Evolutionary conservation across 305 asterid genomes (phyloP).

Genomic region (Fraxinus latifolia): DNA sequence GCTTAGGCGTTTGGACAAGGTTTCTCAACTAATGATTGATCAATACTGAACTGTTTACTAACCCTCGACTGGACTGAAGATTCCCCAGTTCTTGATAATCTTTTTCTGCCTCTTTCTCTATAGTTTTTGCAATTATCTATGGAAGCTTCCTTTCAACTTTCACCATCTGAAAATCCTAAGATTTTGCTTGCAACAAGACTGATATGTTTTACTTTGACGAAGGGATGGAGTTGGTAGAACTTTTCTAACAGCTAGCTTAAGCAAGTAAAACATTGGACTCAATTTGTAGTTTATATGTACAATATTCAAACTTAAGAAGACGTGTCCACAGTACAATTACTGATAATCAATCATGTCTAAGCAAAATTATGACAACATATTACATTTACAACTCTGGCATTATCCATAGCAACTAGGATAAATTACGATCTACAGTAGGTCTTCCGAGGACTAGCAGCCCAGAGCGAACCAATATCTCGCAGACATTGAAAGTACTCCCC

Average conservation of each 20-base stretch:
- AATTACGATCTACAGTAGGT: neutral
- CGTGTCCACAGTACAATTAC: conserved; percentile 17
- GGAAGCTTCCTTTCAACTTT: neutral
- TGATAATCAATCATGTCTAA: conserved; percentile 19
- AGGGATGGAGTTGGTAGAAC: neutral
- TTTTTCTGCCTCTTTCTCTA: conserved; percentile 35
- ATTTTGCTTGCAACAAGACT: neutral
- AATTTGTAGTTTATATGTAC: conserved; percentile 18
- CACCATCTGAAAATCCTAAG: neutral
- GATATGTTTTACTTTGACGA: neutral
- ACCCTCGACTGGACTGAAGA: conserved; percentile 45
- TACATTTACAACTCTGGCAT: conserved; percentile 27
- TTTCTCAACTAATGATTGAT: neutral
- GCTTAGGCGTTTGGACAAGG: neutral
- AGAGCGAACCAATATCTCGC: conserved; percentile 73
- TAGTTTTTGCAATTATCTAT: conserved; percentile 22
- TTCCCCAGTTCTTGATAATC: conserved; percentile 49
- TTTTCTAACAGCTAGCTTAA: neutral
- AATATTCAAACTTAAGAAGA: conserved; percentile 20
- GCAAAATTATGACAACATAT: conserved; percentile 25
- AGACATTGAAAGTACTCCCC: conserved; percentile 82
- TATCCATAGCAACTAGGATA: neutral
- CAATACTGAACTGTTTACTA: conserved; percentile 32
- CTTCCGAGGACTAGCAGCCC: conserved; percentile 66
- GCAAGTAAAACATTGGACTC: neutral